Base-by-base conservation (phyloP, 306 rosid genomes). In the Arachis hypogaea region DNA sequence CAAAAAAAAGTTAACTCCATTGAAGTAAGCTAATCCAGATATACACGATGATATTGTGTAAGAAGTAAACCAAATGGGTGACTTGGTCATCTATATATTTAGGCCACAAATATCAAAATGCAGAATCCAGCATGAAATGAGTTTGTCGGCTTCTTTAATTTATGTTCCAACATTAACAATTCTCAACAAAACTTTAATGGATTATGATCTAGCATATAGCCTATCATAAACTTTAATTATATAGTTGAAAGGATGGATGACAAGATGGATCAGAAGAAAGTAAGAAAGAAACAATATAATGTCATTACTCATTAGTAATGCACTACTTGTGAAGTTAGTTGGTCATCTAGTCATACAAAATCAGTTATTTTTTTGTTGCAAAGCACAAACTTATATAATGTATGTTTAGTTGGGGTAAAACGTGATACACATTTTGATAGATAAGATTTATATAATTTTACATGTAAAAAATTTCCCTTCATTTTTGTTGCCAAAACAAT, bases 71-170 rank as follows among this genome's bases (percentile, higher is more conserved):
- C 78, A 69, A 81, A 83, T 61, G 73, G 78, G 71, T 81, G 81
- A 86, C 72, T 77, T 67, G 10, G 83, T 33, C 28, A 22, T 33
- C 38, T 33, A 33, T 2, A 2, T 33, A 82, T 82, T 82, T 77
- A 75, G 81, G 86, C 85, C 83, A 79, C 82, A 84, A 78, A 86
- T 46, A 46, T 85, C 92, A 87, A 88, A 81, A 87, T 87, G 81
- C 75, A 65, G 61, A 73, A 76, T 47, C 75, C 63, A 33, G 38
- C 38, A 73, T 68, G 76, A 77, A 87, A 87, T 86, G 89, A 87
- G 85, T 83, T 83, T 89, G 96, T 89, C 92, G 88, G 81, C 86
- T 78, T 85, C 92, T 86, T 89, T 78, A 85, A 90, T 86, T 89
- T 80, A 14, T 52, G 58, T 75, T 50, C 81, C 64, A 64, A 83